Conservation (phyloP, 331 rosid genomes). For the Malus hybrid region DNA sequence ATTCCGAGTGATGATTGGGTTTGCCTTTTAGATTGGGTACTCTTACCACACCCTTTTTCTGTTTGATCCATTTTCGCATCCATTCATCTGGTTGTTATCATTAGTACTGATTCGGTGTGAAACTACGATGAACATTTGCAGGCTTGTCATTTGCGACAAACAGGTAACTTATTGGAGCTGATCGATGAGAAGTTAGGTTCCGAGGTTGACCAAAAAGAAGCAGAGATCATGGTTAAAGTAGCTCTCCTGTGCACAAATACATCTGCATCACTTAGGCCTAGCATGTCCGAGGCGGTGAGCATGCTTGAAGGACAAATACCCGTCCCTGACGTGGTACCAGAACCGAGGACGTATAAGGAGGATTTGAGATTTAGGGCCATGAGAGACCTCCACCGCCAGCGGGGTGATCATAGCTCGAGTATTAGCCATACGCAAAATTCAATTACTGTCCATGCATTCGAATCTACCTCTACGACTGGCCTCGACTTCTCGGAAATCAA, state of each 20-base stretch:
- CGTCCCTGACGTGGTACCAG: constrained; percentile 47
- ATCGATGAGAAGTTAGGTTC: constrained; percentile 59
- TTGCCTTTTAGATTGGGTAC: constrained; percentile 44
- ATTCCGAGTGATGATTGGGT: constrained; percentile 22
- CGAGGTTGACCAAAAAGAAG: constrained; percentile 42
- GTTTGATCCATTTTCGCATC: background rate
- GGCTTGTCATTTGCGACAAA: constrained; percentile 52
- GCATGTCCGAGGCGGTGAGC: background rate
- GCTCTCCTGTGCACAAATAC: constrained; percentile 62
- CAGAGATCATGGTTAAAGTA: constrained; percentile 45
- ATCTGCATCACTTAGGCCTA: constrained; percentile 59
- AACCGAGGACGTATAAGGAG: constrained; percentile 25
- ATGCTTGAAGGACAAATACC: constrained; percentile 61
- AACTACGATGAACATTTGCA: constrained; percentile 21
- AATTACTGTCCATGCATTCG: constrained; percentile 12
- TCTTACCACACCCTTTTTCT: background rate
- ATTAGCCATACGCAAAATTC: constrained; percentile 39
- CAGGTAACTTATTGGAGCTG: constrained; percentile 41
- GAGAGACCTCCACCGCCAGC: constrained; percentile 48
- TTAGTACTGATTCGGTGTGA: background rate
- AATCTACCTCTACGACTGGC: constrained; percentile 29
- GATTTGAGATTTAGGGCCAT: constrained; percentile 70
- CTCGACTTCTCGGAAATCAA: constrained; percentile 13
- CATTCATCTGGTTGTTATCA: background rate
- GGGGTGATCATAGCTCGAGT: constrained; percentile 31